phyloP scores from a whole-genome alignment of 2,329 filamentous ascomycete species.

The Aurifilum marmelostoma region DNA sequence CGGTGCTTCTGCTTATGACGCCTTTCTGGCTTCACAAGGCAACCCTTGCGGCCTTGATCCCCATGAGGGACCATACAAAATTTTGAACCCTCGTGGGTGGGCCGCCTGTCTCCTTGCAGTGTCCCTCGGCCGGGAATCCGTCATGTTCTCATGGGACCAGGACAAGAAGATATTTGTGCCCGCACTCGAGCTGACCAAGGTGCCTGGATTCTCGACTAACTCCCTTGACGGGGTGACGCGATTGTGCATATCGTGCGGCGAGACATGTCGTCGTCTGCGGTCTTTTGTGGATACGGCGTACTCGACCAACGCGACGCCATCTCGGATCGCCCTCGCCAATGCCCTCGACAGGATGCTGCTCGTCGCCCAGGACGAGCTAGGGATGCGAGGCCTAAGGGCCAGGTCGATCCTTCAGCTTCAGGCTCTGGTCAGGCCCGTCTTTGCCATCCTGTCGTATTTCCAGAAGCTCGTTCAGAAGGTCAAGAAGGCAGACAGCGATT shows the following conservation, averaged over 20 bases:
- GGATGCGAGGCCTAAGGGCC: conserved; percentile 44
- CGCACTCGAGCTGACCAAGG: conserved; percentile 49
- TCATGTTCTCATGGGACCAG: conserved; percentile 68
- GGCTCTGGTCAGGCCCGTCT: conserved; percentile 50
- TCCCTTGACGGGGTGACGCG: conserved; percentile 51
- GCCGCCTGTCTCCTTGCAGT: conserved; percentile 65
- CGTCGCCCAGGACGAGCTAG: conserved; percentile 54
- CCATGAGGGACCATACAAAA: conserved; percentile 38
- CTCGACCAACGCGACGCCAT: conserved; percentile 47
- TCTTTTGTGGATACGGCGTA: conserved; percentile 53
- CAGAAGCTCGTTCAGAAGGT: conserved; percentile 53
- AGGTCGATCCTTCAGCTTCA: conserved; percentile 59
- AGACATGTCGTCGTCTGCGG: conserved; percentile 50
- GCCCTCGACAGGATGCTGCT: conserved; percentile 53
- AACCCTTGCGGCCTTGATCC: conserved; percentile 47
- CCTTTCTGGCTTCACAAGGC: conserved; percentile 50
- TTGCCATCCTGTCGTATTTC: conserved; percentile 55
- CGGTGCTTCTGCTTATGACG: conserved; percentile 67
- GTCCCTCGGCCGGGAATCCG: conserved; percentile 70
- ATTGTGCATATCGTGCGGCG: conserved; percentile 52
- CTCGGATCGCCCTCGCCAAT: conserved; percentile 56
- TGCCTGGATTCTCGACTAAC: conserved; percentile 60
- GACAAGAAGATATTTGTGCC: conserved; percentile 56
- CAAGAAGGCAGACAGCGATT: conserved; percentile 53
- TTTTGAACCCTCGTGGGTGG: conserved; percentile 55